Base-by-base conservation (phyloP, 371 early-diverging fungal genomes). In the Choanephora cucurbitarum region DNA sequence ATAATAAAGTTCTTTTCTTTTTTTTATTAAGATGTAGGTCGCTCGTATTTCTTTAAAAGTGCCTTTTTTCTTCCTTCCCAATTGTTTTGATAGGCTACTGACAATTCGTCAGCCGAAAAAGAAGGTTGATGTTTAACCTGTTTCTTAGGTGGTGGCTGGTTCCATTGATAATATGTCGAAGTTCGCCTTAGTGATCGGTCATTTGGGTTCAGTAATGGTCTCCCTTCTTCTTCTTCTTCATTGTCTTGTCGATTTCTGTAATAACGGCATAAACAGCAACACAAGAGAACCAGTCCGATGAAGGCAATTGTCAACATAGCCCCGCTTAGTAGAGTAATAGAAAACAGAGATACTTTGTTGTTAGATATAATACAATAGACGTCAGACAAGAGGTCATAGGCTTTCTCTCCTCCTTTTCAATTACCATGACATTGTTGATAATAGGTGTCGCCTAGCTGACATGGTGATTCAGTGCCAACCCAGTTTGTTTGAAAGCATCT, bases 151-250 rank as follows among this genome's bases (percentile, higher is more conserved):
- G 66, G 57, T 24, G 53, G 44, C 49, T 55, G 41, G 40, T 66
- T 66, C 57, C 62, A 66, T 14, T 61, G 62, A 53, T 66, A 66
- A 49, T 60, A 66, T 0, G 65, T 65, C 1, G 66, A 56, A 18
- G 66, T 49, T 21, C 66, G 43, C 11, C 61, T 50, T 13, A 61
- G 53, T 44, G 53, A 52, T 40, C 17, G 32, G 19, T 32, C 40
- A 6, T 46, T 41, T n/a, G 28, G 28, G 7, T 28, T 28, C 28
- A 61, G 41, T 17, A 61, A 40, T 8, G 53, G 62, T 33, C 57
- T 28, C 7, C 57, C 52, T 31, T 62, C 62, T 2, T 56, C 51
- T 33, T 44, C 49, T 22, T 39, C 34, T 11, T 57, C 55, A 1
- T 46, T 43, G 37, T 39, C 42, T n/a, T n/a, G n/a, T n/a, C n/a